Conservation (phyloP, 2,329 filamentous ascomycete genomes). For the Colletotrichum sp. region DNA sequence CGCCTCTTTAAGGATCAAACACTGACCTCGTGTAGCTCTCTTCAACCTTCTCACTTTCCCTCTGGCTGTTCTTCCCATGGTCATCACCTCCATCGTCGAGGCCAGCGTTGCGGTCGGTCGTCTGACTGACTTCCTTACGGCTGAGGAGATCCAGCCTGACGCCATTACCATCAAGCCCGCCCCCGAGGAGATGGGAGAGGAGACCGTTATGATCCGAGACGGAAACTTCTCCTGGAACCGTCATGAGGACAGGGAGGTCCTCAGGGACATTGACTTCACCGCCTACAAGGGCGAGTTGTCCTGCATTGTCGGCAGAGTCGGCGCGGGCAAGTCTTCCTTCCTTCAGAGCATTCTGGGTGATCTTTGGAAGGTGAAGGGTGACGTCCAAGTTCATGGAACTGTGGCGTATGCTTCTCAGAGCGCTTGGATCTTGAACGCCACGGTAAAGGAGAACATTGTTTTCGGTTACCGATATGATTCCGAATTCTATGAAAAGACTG, state of each 20-base stretch:
- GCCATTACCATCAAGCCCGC: slow-evolving; percentile 75
- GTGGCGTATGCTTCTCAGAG: slow-evolving; percentile 93
- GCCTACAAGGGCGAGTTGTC: slow-evolving; percentile 92
- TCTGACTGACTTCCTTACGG: slow-evolving; percentile 81
- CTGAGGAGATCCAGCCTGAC: slow-evolving; percentile 89
- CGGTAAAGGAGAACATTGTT: slow-evolving; percentile 94
- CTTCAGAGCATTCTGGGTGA: slow-evolving; percentile 89
- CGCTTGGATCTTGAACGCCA: slow-evolving; percentile 97
- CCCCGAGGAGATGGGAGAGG: slow-evolving; percentile 79
- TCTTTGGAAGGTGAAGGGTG: slow-evolving; percentile 85
- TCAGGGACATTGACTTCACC: slow-evolving; percentile 86
- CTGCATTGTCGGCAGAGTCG: slow-evolving; percentile 94
- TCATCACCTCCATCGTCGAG: slow-evolving; percentile 95
- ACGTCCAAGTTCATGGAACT: slow-evolving; percentile 81
- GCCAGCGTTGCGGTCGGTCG: slow-evolving; percentile 90
- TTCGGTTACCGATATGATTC: slow-evolving; percentile 96
- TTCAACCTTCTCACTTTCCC: slow-evolving; percentile 98
- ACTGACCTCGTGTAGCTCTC: slow-evolving; percentile 57
- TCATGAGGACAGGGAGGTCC: slow-evolving; percentile 71
- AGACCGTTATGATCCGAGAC: slow-evolving; percentile 82
- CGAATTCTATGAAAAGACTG: slow-evolving; percentile 90
- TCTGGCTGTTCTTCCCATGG: slow-evolving; percentile 92
- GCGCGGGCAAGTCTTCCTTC: slow-evolving; percentile 91
- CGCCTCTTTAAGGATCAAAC: not conserved
- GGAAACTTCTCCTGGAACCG: slow-evolving; percentile 96